phyloP scores from a whole-genome alignment of 768 basidiomycete species.

The Boletus sp. region DNA sequence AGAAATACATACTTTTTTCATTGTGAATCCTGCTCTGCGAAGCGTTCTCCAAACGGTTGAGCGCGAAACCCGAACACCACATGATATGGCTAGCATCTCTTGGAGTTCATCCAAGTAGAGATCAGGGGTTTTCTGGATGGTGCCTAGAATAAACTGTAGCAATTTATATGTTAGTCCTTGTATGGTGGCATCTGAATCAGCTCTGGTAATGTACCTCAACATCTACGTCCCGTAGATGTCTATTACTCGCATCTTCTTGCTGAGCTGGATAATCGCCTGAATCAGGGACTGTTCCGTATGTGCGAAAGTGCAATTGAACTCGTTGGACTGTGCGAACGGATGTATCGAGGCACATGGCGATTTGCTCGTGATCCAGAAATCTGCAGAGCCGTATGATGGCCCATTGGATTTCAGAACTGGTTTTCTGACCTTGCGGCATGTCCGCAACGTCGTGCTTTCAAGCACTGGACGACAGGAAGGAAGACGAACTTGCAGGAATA shows the following conservation, averaged over 20 bases:
- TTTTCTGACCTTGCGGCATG: not conserved
- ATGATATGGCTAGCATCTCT: no score
- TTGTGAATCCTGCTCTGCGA: no score
- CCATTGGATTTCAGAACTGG: not conserved
- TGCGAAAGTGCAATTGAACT: not conserved
- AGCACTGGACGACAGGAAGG: not conserved
- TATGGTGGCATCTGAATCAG: not conserved
- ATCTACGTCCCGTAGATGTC: not conserved
- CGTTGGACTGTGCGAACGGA: not conserved
- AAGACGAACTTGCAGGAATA: no score
- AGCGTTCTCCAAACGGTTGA: no score
- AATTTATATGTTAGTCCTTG: not conserved
- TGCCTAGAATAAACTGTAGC: no score
- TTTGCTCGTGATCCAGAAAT: not conserved
- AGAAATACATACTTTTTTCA: no score
- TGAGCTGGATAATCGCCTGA: not conserved
- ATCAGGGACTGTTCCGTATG: not conserved
- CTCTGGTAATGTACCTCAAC: not conserved
- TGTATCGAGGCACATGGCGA: not conserved
- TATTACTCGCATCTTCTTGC: not conserved
- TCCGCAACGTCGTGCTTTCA: not conserved
- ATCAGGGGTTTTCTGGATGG: no score
- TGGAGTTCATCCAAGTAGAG: no score
- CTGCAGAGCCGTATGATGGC: not conserved
- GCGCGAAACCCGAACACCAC: no score